Evolutionary conservation across 805 yeast species (phyloP), one percentile per base, ranked within the genome.

Genomic region (Lipomyces yamanashiensis): DNA sequence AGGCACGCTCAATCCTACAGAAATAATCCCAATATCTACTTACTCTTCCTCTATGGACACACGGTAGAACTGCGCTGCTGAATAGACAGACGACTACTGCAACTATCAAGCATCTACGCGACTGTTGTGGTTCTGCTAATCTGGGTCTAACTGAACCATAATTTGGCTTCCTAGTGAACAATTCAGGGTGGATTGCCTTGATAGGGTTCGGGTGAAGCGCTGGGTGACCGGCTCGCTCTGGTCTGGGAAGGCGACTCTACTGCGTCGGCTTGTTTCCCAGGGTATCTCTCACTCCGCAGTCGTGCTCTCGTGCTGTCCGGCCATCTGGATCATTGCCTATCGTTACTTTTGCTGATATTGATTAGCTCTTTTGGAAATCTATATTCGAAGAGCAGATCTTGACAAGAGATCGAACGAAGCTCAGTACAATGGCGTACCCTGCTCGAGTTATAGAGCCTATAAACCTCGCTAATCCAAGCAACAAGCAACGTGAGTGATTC

Each of bases 401-500:
- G 48, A 28, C 48, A 33, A 40, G 57, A 53, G 57, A 53, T 53
- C 57, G 57, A 28, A 28, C 2, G 28, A 41, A 41, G 19, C 23
- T 21, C 5, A 39, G 10, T 41, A 10, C 40, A 8, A 50, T 57
- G 61, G 37, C 57, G 21, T 57, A 50, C 23, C 49, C 41, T 7
- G 48, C 19, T 41, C 48, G 55, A 40, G 50, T 58, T 37, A 39
- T 59, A 21, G 62, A 59, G 48, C 58, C 62, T 8, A 53, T 59
- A 7, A 57, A 49, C 55, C 36, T 57, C 48, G 17, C 40, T 9
- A 48, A 45, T 34, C 47, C 54, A 12, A n/a, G 43, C 10, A 57
- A 37, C 37, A 57, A 50, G 55, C 54, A 57, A 39, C 61, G 61
- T 57, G 34, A 9, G 61, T 50, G 10, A 8, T 17, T 40, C n/a